A percentile compares a stretch with the other conserved stretches of the same genome.
Conservation (phyloP, 1,284 basidiomycete species). For the Cryptococcus sp. region DNA sequence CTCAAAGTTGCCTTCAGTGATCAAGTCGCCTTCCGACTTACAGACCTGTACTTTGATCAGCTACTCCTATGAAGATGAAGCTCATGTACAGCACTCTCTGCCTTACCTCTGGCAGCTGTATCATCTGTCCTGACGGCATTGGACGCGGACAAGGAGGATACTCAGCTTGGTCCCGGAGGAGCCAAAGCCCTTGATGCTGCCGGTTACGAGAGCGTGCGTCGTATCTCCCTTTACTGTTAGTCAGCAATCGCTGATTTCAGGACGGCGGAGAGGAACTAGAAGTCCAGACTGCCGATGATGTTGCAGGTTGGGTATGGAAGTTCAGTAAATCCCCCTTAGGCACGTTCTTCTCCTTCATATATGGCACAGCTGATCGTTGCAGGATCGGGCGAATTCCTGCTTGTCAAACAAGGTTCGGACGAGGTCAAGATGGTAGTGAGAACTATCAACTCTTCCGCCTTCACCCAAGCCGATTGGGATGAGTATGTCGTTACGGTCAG, state of each 20-base stretch:
- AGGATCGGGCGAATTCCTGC: conserved; percentile 48
- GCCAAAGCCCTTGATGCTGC: conserved; percentile 36
- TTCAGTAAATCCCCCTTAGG: conserved; percentile 49
- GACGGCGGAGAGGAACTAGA: conserved; percentile 41
- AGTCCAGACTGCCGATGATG: conserved; percentile 15
- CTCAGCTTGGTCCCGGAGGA: conserved; percentile 22
- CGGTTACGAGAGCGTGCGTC: conserved; percentile 43
- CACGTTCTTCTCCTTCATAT: conserved; percentile 14
- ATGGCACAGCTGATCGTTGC: background rate
- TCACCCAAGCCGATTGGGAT: conserved; percentile 45
- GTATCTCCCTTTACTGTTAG: background rate
- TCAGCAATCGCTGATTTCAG: conserved; percentile 3
- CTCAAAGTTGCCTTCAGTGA: conserved; percentile 31
- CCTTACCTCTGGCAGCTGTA: conserved; percentile 39
- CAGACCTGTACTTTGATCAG: conserved; percentile 38
- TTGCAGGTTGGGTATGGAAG: conserved; percentile 38
- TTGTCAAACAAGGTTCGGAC: conserved; percentile 38
- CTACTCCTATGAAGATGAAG: background rate
- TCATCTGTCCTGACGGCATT: conserved; percentile 44
- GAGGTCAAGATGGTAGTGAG: conserved; percentile 45
- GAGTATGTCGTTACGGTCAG: conserved; percentile 45
- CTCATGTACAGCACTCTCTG: conserved; percentile 29
- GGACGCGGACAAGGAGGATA: conserved; percentile 30
- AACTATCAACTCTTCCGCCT: conserved; percentile 47
- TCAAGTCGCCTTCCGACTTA: conserved; percentile 42